Evolutionary conservation across 805 yeast genomes (phyloP).

Genomic region (Komagataella ulmi): DNA sequence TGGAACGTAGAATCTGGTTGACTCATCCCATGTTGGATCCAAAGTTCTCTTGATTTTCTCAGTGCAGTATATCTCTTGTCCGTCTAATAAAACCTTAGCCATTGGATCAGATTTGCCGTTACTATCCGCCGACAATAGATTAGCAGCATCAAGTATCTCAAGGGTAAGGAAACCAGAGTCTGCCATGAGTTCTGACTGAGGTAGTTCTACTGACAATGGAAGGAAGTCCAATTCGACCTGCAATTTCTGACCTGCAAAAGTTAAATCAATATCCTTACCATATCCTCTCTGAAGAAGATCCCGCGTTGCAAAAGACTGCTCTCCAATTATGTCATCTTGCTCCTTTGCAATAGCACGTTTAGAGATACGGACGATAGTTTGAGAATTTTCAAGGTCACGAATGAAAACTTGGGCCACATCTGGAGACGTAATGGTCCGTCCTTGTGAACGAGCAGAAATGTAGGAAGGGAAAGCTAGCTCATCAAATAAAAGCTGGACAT

Average conservation of each 20-base stretch:
- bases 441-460: slow-evolving; percentile 32
- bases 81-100: slow-evolving; percentile 38
- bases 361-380: slow-evolving; percentile 41
- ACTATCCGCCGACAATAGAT: slow-evolving; percentile 45
- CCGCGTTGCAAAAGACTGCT: slow-evolving; percentile 32
- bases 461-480: slow-evolving; percentile 50
- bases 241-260: slow-evolving; percentile 24
- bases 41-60: slow-evolving; percentile 52
- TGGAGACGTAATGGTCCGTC: slow-evolving; percentile 25
- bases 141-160: slow-evolving; percentile 41
- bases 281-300: slow-evolving; percentile 41
- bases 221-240: slow-evolving; percentile 41
- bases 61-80: slow-evolving; percentile 39
- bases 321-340: slow-evolving; percentile 36
- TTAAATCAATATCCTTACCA: slow-evolving; percentile 29
- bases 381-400: slow-evolving; percentile 58
- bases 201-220: slow-evolving; percentile 42
- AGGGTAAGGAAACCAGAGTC: slow-evolving; percentile 57
- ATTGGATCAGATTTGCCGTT: slow-evolving; percentile 75
- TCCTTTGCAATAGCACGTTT: slow-evolving; percentile 33
- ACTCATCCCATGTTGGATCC: slow-evolving; percentile 70
- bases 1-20: slow-evolving; percentile 40
- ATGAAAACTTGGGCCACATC: slow-evolving; percentile 49
- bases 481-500: slow-evolving; percentile 50
- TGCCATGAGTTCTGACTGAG: slow-evolving; percentile 44